phyloP scores from a whole-genome alignment of 768 basidiomycete genomes.

The Tylopilus rubrobrunneus region DNA sequence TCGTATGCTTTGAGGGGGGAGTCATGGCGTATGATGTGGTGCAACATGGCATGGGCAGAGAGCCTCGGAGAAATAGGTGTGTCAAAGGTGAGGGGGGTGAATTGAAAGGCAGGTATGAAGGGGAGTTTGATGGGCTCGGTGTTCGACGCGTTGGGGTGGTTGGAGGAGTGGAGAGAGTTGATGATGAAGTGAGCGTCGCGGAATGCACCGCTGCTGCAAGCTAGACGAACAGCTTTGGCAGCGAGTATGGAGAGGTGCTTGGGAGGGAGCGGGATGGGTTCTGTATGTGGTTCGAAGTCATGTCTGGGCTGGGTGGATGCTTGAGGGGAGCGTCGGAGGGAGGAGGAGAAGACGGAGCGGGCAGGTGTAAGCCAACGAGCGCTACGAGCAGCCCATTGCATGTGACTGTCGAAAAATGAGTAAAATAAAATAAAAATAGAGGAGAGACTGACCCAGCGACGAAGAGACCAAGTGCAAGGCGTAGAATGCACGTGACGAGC shows the following conservation, averaged over 20 bases:
- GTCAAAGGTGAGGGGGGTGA: conserved; percentile 45
- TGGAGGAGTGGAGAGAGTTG: conserved; percentile 51
- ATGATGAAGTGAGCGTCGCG: conserved; percentile 54
- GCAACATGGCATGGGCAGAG: conserved; percentile 60
- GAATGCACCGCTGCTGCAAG: conserved; percentile 39
- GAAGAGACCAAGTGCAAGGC: neutral
- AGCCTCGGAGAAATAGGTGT: conserved; percentile 54
- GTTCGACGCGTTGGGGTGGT: neutral
- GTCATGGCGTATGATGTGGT: conserved; percentile 56
- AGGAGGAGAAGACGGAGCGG: conserved; percentile 11
- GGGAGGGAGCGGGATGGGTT: neutral
- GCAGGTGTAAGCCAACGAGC: conserved; percentile 5
- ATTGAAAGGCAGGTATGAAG: conserved; percentile 29
- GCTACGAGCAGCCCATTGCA: conserved; percentile 63
- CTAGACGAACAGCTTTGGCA: conserved; percentile 49
- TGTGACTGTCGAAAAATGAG: conserved; percentile 29
- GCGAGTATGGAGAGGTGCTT: conserved; percentile 30
- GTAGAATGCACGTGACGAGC: conserved; percentile 22
- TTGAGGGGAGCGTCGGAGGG: neutral
- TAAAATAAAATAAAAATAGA: too few species aligned
- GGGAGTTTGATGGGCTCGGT: conserved; percentile 15
- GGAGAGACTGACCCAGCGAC: neutral
- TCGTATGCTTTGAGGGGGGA: conserved; percentile 44
- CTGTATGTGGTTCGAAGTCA: neutral
- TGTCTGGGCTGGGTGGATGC: conserved; percentile 1